Evolutionary conservation across 2,329 filamentous ascomycete genomes (phyloP), one percentile per base, ranked within the genome.

Genomic region (Emericellopsis atlantica): DNA sequence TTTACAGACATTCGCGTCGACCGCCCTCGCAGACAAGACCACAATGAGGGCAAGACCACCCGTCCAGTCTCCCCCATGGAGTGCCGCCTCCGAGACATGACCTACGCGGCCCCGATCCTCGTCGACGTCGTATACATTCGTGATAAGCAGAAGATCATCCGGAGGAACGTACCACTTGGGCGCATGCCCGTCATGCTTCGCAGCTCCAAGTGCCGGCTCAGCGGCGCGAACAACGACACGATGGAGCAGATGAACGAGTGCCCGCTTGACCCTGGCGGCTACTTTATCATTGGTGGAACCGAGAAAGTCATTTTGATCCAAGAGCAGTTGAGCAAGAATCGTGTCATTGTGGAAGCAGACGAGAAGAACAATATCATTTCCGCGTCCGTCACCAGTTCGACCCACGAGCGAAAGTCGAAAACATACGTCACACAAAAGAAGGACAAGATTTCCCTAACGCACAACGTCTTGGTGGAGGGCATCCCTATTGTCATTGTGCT

Each of bases 281-380:
- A 98, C 60, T 98, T 98, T 54, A 92, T 98, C 54, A 88, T 96
- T 49, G 87, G 90, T 52, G 92, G 92, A 37, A 95, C 93, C 16
- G 92, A 98, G 60, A 98, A 98, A 67, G 92, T 98, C 51, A 98
- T 98, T 55, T 68, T 98, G 35, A 93, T 98, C 12, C 92, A 98
- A 61, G 93, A 98, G 57, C 92, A 98, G 64, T 69, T 98, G 56
- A 98, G 92, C 73, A 98, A 98, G 74, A 98, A 98, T 62, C 80
- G 92, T 67, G 85, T 98, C 54, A 95, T 98, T 57, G 90, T 98
- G 14, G 93, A 98, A 62, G 81, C 86, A 42, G 85, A 90, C 52
- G 74, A 81, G 40, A 94, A 94, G 65, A 96, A 95, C 62, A 84
- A 84, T 45, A 80, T 94, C 48, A 90, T 96, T 43, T 86, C 90